A percentile compares a stretch with the other conserved stretches of the same genome.
Conservation (phyloP, 208 protist genomes). For the Leishmania turanica region DNA sequence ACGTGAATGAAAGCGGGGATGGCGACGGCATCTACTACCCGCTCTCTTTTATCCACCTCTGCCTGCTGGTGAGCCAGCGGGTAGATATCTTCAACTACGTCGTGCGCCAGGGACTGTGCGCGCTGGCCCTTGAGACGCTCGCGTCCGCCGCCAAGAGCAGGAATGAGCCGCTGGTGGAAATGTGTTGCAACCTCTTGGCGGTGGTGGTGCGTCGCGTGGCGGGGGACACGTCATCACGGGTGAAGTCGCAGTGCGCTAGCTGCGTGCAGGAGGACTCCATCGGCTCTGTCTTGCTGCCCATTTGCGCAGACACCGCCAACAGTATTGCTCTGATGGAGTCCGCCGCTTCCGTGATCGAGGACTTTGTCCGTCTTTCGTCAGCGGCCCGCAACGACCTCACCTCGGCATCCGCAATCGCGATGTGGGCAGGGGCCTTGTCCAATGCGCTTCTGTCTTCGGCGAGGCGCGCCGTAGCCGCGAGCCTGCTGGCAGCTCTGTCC, state of each 20-base stretch:
- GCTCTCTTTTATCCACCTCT: constrained; percentile 42
- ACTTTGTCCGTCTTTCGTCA: constrained; percentile 44
- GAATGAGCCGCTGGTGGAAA: constrained; percentile 38
- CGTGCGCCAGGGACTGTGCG: constrained; percentile 42
- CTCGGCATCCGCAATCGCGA: constrained; percentile 28
- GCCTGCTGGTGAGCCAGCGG: constrained; percentile 24
- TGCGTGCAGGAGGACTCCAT: constrained; percentile 43
- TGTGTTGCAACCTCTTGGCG: constrained; percentile 38
- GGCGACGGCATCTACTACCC: constrained; percentile 56
- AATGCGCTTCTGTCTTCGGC: constrained; percentile 27
- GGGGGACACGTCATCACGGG: constrained; percentile 33
- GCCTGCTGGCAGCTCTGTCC: constrained; percentile 52
- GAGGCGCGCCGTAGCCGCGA: constrained; percentile 36
- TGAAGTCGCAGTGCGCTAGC: constrained; percentile 40
- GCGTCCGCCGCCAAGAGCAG: constrained; percentile 34
- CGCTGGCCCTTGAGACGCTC: constrained; percentile 52
- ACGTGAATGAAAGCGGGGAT: constrained; percentile 32
- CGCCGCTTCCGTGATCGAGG: constrained; percentile 49
- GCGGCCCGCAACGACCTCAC: constrained; percentile 47
- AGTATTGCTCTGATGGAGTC: constrained; percentile 40
- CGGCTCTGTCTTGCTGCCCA: constrained; percentile 49
- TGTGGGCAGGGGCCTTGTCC: constrained; percentile 34
- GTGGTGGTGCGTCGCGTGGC: constrained; percentile 50
- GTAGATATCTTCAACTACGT: constrained; percentile 42
- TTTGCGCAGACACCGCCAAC: constrained; percentile 39